phyloP scores from a whole-genome alignment of 768 basidiomycete genomes.

The Boletellus emodensis region DNA sequence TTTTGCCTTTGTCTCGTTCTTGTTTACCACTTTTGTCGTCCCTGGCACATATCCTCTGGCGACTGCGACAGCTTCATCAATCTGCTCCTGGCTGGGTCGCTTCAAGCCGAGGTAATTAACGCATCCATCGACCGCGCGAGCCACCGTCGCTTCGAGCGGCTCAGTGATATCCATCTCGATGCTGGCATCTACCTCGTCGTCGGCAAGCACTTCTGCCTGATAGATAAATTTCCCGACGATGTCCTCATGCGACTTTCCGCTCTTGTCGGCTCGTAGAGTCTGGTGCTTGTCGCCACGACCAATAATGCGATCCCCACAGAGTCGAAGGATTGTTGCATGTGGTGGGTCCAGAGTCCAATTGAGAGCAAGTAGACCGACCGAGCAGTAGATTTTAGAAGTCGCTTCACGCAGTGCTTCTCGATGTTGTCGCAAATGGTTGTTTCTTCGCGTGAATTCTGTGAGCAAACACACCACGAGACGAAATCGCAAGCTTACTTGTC shows the following conservation, averaged over 20 bases:
- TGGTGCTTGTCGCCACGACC: constrained; percentile 84
- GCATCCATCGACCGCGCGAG: constrained; percentile 55
- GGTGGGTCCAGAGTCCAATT: constrained; percentile 66
- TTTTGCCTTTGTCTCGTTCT: constrained; percentile 26
- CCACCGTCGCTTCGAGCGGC: constrained; percentile 49
- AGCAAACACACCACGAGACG: neutral
- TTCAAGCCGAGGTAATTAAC: constrained; percentile 51
- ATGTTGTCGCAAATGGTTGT: constrained; percentile 85
- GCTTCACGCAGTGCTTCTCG: constrained; percentile 65
- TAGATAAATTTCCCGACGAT: constrained; percentile 81
- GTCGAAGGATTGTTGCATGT: constrained; percentile 59
- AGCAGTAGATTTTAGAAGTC: constrained; percentile 39
- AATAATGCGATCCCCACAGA: constrained; percentile 74
- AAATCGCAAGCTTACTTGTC: constrained; percentile 63
- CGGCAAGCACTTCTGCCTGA: constrained; percentile 55
- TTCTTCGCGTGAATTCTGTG: constrained; percentile 42
- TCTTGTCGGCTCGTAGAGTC: constrained; percentile 58
- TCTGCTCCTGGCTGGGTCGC: constrained; percentile 49
- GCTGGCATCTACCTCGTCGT: constrained; percentile 59
- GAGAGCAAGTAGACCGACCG: constrained; percentile 75
- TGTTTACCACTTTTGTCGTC: constrained; percentile 2
- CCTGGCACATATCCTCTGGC: constrained; percentile 41
- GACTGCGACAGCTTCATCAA: constrained; percentile 42
- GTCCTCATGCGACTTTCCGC: constrained; percentile 61
- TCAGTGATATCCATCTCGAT: constrained; percentile 66